Evolutionary conservation across 2,329 filamentous ascomycete species (phyloP).

Genomic region (Colletotrichum acutatum): DNA sequence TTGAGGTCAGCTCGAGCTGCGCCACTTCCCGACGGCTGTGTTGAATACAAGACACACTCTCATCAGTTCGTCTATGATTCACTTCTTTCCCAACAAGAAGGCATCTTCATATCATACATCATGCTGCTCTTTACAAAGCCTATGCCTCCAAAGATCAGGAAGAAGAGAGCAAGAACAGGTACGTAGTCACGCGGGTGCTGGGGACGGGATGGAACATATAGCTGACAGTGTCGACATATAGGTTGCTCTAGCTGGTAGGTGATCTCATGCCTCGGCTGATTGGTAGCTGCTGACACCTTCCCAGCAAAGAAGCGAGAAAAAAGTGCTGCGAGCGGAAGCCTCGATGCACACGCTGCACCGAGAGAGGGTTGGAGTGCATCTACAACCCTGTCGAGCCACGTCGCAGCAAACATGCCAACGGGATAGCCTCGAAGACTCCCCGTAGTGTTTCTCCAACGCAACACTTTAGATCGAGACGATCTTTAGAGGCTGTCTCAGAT

Average conservation of each 20-base stretch:
- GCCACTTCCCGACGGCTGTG: not conserved
- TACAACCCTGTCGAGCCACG: slow-evolving; percentile 59
- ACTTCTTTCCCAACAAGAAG: not conserved
- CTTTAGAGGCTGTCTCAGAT: not conserved
- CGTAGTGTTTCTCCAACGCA: not conserved
- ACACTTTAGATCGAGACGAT: slow-evolving; percentile 53
- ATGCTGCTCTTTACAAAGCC: not conserved
- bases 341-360: slow-evolving; percentile 59
- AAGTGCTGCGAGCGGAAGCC: slow-evolving; percentile 66
- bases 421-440: not conserved
- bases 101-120: not conserved
- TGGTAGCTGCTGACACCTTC: not conserved
- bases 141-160: not conserved
- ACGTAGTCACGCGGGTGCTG: not conserved
- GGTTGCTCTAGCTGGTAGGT: slow-evolving; percentile 64
- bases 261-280: not conserved
- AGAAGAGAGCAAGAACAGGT: not conserved
- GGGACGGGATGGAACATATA: not conserved
- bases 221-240: slow-evolving; percentile 39
- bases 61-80: not conserved
- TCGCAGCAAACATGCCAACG: slow-evolving; percentile 42
- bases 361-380: slow-evolving; percentile 57
- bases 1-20: not conserved
- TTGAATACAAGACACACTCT: not conserved
- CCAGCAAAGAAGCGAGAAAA: slow-evolving; percentile 57